Evolutionary conservation across 352 stramenopile species (phyloP).

Genomic region (Phytophthora melonis): DNA sequence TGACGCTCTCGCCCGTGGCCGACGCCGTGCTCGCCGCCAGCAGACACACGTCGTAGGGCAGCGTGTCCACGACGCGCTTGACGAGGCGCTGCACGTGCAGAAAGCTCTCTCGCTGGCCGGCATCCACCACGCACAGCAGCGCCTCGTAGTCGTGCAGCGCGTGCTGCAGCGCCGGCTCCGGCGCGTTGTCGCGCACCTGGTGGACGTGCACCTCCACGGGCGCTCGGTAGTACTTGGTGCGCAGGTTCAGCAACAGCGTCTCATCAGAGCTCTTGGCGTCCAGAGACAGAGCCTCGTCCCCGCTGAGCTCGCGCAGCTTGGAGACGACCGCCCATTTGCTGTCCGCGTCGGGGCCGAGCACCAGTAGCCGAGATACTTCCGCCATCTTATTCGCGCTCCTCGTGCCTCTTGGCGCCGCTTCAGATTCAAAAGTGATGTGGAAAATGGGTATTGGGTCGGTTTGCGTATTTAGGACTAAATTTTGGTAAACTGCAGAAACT

Average conservation of each 20-base stretch:
- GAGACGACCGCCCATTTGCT: conserved; percentile 30
- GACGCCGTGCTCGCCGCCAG: conserved; percentile 45
- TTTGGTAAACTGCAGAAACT: neutral
- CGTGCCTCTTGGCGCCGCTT: conserved; percentile 8
- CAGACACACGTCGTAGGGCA: conserved; percentile 69
- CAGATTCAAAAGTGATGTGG: conserved; percentile 13
- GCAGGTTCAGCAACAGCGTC: conserved; percentile 52
- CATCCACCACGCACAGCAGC: conserved; percentile 65
- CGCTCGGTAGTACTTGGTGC: conserved; percentile 80
- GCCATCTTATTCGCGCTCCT: conserved; percentile 20
- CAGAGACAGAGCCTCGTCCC: conserved; percentile 11
- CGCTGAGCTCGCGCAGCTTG: conserved; percentile 47
- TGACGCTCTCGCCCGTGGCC: conserved; percentile 36
- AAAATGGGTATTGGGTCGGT: too few relatives aligned
- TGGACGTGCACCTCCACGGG: conserved; percentile 63
- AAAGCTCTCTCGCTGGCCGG: conserved; percentile 49
- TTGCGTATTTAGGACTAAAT: neutral
- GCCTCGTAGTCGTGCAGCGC: conserved; percentile 67
- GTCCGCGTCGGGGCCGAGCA: conserved; percentile 50
- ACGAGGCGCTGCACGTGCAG: conserved; percentile 50
- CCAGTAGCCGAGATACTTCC: conserved; percentile 49
- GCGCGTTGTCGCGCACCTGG: conserved; percentile 51
- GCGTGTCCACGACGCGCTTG: conserved; percentile 55
- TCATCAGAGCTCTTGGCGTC: conserved; percentile 9
- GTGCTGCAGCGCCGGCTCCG: conserved; percentile 43